Evolutionary conservation across 768 basidiomycete genomes (phyloP).

Genomic region (Asterophora parasitica): DNA sequence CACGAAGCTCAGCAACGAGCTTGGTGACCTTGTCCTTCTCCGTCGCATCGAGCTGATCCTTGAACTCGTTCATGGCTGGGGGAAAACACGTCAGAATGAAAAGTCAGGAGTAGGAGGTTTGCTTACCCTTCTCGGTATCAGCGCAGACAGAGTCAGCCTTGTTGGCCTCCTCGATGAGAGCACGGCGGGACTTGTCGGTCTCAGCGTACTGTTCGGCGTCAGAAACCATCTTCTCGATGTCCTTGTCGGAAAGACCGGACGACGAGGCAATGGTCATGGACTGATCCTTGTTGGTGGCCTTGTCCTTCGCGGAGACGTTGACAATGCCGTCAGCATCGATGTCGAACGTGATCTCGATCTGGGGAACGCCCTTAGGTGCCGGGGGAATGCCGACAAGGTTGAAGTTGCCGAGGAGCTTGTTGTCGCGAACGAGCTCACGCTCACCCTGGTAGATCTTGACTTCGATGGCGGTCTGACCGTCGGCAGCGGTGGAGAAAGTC

Average conservation of each 20-base stretch:
- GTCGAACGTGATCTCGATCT: conserved; percentile 90
- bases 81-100: conserved; percentile 3
- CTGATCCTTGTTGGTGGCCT: conserved; percentile 86
- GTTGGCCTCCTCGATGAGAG: conserved; percentile 94
- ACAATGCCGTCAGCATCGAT: conserved; percentile 99
- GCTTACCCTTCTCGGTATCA: conserved; percentile 89
- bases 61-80: conserved; percentile 92
- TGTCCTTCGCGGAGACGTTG: conserved; percentile 94
- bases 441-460: conserved; percentile 99
- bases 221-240: conserved; percentile 95
- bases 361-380: conserved; percentile 76
- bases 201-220: conserved; percentile 95
- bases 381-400: conserved; percentile 97
- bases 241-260: conserved; percentile 92
- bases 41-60: conserved; percentile 86
- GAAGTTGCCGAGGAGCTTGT: conserved; percentile 99
- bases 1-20: conserved; percentile 83
- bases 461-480: conserved; percentile 99
- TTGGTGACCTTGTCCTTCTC: conserved; percentile 95
- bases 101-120: conserved; percentile 14
- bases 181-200: conserved; percentile 81
- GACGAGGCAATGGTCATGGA: conserved; percentile 98
- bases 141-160: conserved; percentile 91
- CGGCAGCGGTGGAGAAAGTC: conserved; percentile 97
- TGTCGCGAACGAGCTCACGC: conserved; percentile 96